Evolutionary conservation across 306 rosid genomes (phyloP).

Genomic region (Sesbania bispinosa): DNA sequence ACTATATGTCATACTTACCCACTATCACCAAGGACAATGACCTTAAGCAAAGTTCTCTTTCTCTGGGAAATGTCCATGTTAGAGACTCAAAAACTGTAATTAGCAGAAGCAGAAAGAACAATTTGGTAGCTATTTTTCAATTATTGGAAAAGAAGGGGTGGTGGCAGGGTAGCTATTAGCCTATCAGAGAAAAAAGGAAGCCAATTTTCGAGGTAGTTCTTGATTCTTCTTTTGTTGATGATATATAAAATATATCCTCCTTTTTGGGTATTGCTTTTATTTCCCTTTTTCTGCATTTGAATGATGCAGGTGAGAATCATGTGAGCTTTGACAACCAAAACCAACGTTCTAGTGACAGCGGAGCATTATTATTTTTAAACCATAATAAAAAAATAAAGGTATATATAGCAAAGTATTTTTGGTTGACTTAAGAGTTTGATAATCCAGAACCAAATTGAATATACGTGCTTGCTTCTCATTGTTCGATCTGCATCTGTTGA

Average conservation of each 20-base stretch:
- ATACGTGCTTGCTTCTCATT: conserved; percentile 38
- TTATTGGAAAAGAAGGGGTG: background rate
- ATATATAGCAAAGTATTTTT: background rate
- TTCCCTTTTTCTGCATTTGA: conserved; percentile 28
- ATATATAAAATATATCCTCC: background rate
- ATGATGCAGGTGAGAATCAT: conserved; percentile 40
- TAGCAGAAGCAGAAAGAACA: background rate
- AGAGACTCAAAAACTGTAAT: background rate
- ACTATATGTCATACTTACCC: too few species aligned
- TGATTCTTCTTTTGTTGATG: conserved; percentile 30
- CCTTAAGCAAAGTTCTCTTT: conserved; percentile 73
- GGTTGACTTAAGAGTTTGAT: conserved; percentile 19
- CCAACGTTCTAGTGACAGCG: conserved; percentile 58
- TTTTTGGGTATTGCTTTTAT: conserved; percentile 7
- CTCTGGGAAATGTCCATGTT: conserved; percentile 53
- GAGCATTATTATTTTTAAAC: conserved; percentile 21
- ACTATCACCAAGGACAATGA: conserved; percentile 88
- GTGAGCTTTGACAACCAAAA: conserved; percentile 61
- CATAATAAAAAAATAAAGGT: background rate
- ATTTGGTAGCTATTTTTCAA: too few species aligned
- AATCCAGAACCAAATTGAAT: background rate
- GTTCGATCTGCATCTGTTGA: background rate
- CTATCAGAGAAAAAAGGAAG: conserved; percentile 22
- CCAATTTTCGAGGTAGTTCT: conserved; percentile 30
- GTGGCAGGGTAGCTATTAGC: background rate